Evolutionary conservation across 176 grass and related monocot genomes (phyloP).

Genomic region (Musa schizocarpa): DNA sequence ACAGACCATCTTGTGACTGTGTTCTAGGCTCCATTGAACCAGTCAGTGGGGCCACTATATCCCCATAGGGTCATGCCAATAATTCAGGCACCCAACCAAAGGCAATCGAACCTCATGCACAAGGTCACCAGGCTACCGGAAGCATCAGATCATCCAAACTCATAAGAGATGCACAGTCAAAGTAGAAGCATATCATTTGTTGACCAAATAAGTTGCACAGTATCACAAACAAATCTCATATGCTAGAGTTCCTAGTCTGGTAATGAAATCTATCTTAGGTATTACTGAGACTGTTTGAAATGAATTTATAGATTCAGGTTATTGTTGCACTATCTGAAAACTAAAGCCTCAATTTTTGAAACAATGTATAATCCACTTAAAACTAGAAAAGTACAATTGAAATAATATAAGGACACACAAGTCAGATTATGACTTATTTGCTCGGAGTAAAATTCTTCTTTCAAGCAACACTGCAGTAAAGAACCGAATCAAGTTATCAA

Average conservation of each 20-base stretch:
- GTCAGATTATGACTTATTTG: slow-evolving; percentile 66
- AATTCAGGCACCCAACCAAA: neutral
- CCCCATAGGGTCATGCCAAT: no score
- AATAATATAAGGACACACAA: slow-evolving; percentile 22
- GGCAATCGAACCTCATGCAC: neutral
- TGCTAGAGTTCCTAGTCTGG: neutral
- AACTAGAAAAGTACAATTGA: slow-evolving; percentile 2
- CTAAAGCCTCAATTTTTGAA: neutral
- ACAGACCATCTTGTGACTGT: no score
- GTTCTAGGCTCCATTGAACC: no score
- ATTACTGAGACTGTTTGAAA: neutral
- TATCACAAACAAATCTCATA: neutral
- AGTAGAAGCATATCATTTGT: neutral
- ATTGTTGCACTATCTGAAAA: neutral
- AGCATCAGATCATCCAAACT: neutral
- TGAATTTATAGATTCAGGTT: neutral
- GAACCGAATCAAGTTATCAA: slow-evolving; percentile 92
- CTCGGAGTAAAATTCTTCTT: slow-evolving; percentile 97
- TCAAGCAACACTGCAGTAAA: slow-evolving; percentile 98
- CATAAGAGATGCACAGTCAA: neutral
- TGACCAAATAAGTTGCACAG: neutral
- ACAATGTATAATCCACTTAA: neutral
- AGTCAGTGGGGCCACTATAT: no score
- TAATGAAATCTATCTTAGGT: neutral
- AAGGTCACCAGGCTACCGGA: neutral